phyloP scores from a whole-genome alignment of 192 early-diverging fungal species.

The Backusella sp. region DNA sequence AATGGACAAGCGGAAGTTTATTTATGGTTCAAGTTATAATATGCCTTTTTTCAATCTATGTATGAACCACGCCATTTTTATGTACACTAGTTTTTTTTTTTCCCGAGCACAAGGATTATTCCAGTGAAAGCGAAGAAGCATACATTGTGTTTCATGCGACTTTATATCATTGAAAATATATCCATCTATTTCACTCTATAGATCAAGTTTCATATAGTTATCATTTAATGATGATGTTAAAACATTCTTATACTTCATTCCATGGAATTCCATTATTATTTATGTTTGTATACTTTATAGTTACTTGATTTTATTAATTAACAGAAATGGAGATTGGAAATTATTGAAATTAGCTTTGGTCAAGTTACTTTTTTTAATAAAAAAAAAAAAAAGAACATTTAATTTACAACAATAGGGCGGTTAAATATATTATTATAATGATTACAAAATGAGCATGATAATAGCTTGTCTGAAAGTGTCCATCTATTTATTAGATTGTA shows the following conservation, averaged over 20 bases:
- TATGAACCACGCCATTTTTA: neutral
- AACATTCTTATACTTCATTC: too few relatives aligned
- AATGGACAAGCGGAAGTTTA: neutral
- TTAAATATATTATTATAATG: neutral
- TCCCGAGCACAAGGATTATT: neutral
- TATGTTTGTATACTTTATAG: too few relatives aligned
- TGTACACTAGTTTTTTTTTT: neutral
- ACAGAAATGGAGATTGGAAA: too few relatives aligned
- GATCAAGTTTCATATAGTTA: too few relatives aligned
- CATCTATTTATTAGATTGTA: neutral
- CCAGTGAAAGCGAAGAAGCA: neutral
- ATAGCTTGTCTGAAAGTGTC: neutral
- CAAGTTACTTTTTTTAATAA: too few relatives aligned
- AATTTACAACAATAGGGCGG: too few relatives aligned
- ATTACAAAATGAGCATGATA: neutral
- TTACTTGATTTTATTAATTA: too few relatives aligned
- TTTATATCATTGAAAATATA: neutral
- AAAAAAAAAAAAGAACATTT: too few relatives aligned
- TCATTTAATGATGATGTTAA: too few relatives aligned
- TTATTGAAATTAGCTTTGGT: too few relatives aligned
- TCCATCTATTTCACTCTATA: neutral
- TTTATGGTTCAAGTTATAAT: neutral
- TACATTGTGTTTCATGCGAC: neutral
- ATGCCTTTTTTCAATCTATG: neutral
- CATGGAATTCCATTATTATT: too few relatives aligned